Conservation (phyloP, 345 rosid genomes). For the Stellera chamaejasme region DNA sequence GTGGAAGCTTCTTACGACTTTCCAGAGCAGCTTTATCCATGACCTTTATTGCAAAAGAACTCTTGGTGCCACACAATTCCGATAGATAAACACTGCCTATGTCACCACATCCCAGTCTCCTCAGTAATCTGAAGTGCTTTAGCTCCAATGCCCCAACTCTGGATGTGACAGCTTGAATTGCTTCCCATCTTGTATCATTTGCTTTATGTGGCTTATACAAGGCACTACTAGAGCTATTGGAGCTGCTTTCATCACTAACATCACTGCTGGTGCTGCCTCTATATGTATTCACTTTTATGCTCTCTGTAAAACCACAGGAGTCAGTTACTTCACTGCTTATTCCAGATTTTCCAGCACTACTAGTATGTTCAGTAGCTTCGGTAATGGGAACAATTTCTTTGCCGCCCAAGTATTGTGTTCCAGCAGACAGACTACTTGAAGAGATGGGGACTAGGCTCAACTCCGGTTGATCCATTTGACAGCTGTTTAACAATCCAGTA, state of each 20-base stretch:
- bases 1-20: conserved; percentile 68
- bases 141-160: conserved; percentile 38
- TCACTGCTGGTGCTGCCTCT: conserved; percentile 77
- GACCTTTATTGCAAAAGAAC: conserved; percentile 62
- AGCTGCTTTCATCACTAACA: conserved; percentile 73
- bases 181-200: conserved; percentile 77
- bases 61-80: conserved; percentile 57
- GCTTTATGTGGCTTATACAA: conserved; percentile 70
- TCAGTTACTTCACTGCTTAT: conserved; percentile 27
- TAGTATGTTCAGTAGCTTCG: conserved; percentile 50
- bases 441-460: conserved; percentile 45
- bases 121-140: conserved; percentile 47
- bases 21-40: conserved; percentile 63
- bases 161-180: conserved; percentile 50
- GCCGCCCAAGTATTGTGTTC: conserved; percentile 43
- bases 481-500: conserved; percentile 20
- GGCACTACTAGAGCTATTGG: conserved; percentile 52
- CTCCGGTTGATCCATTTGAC: conserved; percentile 22
- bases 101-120: conserved; percentile 60
- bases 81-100: conserved; percentile 73
- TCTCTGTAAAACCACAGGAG: conserved; percentile 31
- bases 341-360: conserved; percentile 30
- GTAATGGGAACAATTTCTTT: conserved; percentile 68
- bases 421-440: conserved; percentile 47
- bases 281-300: conserved; percentile 48